phyloP scores from a whole-genome alignment of 805 yeast genomes.

The Lipomyces orientalis region DNA sequence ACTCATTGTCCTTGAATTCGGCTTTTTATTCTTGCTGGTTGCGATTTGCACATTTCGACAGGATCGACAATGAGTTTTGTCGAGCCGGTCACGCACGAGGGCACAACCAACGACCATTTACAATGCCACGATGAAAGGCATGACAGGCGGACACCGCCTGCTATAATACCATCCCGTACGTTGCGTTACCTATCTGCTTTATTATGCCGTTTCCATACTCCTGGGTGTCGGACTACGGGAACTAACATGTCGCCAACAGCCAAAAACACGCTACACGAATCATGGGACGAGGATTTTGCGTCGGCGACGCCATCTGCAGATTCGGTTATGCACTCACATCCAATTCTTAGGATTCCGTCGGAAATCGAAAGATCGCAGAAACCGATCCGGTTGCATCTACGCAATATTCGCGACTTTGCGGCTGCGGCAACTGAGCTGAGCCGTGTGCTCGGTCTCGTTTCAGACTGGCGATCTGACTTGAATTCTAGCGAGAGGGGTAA shows the following conservation, averaged over 20 bases:
- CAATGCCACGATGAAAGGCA: not conserved
- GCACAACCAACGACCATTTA: not conserved
- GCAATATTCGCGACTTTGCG: conserved; percentile 28
- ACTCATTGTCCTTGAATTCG: not conserved
- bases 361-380: conserved; percentile 22
- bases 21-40: not conserved
- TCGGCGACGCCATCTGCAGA: conserved; percentile 11
- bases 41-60: not conserved
- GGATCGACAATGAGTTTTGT: not conserved
- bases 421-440: conserved; percentile 19
- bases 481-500: not conserved
- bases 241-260: not conserved
- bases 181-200: not conserved
- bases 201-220: not conserved
- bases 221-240: not conserved
- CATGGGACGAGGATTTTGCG: conserved; percentile 36
- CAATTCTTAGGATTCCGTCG: conserved; percentile 20
- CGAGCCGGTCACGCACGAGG: not conserved
- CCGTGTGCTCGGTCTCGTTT: not conserved
- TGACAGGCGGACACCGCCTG: not conserved
- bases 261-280: conserved; percentile 11
- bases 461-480: not conserved
- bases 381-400: conserved; percentile 20
- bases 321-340: not conserved
- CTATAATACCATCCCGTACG: not conserved